Base-by-base conservation (phyloP, 495 filamentous ascomycete genomes). In the Glonium stellatum region DNA sequence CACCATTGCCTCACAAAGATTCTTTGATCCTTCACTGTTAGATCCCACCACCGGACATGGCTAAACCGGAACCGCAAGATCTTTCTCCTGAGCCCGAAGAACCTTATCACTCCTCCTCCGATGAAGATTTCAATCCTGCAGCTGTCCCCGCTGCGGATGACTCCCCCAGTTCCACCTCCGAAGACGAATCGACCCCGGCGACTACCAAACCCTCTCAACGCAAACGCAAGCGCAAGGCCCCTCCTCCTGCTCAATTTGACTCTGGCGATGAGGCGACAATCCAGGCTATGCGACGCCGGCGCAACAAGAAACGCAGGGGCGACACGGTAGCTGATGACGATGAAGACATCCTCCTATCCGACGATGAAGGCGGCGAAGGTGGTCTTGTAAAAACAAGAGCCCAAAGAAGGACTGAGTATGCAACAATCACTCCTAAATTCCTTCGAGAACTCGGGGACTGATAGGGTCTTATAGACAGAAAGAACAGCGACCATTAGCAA, bases 251-350 rank as follows among this genome's bases (percentile, higher is more conserved):
- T 12, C 65, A 61, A 2, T 61, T 82, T 31, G 79, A 80, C 47
- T 90, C 88, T 1, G 88, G 89, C n/a, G 89, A 95, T 70, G 89
- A 93, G 69, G 82, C 78, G 0, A 87, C 87, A 13, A 86, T 92
- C 63, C 74, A 81, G 51, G 79, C 72, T 65, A 80, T 80, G 65
- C 73, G 74, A 58, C 84, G 78, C 50, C 52, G 52, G 18, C 63
- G 60, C 53, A 58, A 54, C 65, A 74, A 72, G 34, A 80, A 78
- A 59, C 51, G 54, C 58, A 79, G 78, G 51, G 76, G 77, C 52
- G 76, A 71, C 61, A 72, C 59, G 49, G 23, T 53, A 49, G 44
- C 25, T 13, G 57, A 42, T 15, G 72, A 77, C 48, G 70, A 69
- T 4, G 77, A 75, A 19, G 76, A 79, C 39, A 8, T 63, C 1